Percentiles rank a stretch among this genome's conserved stretches.
phyloP scores from a whole-genome alignment of 768 basidiomycete species.

The Polyporus arcularius region DNA sequence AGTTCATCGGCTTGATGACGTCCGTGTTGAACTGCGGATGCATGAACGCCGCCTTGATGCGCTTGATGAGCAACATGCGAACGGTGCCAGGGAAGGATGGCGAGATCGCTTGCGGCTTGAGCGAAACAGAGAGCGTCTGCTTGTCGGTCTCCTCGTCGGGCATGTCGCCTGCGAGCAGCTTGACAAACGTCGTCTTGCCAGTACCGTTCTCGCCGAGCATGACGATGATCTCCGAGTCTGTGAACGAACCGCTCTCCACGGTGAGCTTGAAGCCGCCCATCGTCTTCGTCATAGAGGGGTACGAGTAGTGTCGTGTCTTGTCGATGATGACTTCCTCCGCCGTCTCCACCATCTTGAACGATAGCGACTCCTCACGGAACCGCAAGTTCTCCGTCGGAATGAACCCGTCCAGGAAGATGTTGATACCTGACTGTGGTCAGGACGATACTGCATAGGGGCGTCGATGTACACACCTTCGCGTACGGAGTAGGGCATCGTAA shows the following conservation, averaged over 20 bases:
- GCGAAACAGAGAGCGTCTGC: constrained; percentile 81
- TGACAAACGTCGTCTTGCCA: constrained; percentile 98
- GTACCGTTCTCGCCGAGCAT: constrained; percentile 99
- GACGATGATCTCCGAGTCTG: constrained; percentile 99
- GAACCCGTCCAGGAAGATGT: constrained; percentile 98
- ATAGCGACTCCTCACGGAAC: constrained; percentile 92
- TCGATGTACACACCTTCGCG: constrained; percentile 72
- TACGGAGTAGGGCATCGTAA: constrained; percentile 98
- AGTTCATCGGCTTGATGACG: constrained; percentile 95
- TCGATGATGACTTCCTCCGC: constrained; percentile 87
- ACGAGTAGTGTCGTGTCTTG: constrained; percentile 87
- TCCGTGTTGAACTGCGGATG: constrained; percentile 99
- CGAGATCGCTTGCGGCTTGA: constrained; percentile 98
- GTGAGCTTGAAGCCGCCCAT: constrained; percentile 94
- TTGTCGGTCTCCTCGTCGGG: constrained; percentile 86
- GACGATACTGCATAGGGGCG: background rate
- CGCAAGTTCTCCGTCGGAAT: constrained; percentile 98
- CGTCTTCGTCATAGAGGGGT: constrained; percentile 97
- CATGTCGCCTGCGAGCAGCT: constrained; percentile 88
- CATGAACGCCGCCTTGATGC: constrained; percentile 96
- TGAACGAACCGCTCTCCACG: constrained; percentile 86
- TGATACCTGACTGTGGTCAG: constrained; percentile 67
- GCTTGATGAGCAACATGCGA: constrained; percentile 89
- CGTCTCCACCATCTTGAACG: constrained; percentile 97
- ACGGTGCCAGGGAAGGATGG: constrained; percentile 98